phyloP scores from a whole-genome alignment of 177 flowering plant genomes.

The Tripterygium wilfordii region DNA sequence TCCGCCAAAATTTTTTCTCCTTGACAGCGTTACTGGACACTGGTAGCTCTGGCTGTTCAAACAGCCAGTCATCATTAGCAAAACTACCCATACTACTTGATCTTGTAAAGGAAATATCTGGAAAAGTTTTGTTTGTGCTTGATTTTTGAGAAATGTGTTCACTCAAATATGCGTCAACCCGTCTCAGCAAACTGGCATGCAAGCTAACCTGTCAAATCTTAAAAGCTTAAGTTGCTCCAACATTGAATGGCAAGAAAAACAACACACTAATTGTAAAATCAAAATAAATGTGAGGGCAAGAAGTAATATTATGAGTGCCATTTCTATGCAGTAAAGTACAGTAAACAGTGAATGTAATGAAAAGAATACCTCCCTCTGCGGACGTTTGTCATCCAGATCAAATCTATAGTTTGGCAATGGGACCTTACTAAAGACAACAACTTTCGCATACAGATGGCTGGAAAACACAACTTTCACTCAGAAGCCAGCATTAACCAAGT shows the following conservation, averaged over 20 bases:
- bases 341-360: neutral
- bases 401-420: constrained; percentile 93
- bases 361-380: constrained; percentile 76
- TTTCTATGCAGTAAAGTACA: too few species aligned
- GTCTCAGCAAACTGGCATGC: constrained; percentile 46
- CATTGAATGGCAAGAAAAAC: neutral
- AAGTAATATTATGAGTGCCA: too few species aligned
- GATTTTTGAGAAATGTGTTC: constrained; percentile 55
- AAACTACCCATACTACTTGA: constrained; percentile 47
- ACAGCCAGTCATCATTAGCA: constrained; percentile 61
- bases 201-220: constrained; percentile 51
- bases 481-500: constrained; percentile 1
- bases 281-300: neutral
- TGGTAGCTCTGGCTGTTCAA: constrained; percentile 61
- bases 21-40: constrained; percentile 36
- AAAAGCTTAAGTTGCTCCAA: constrained; percentile 5
- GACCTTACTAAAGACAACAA: constrained; percentile 78
- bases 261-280: neutral
- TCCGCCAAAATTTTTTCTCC: constrained; percentile 51
- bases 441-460: constrained; percentile 76
- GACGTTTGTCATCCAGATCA: constrained; percentile 92
- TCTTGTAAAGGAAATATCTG: constrained; percentile 35
- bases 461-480: constrained; percentile 13
- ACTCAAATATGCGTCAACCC: constrained; percentile 55
- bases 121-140: constrained; percentile 20